Evolutionary conservation across 2,329 filamentous ascomycete genomes (phyloP).

Genomic region (Aspergillus chevalieri): DNA sequence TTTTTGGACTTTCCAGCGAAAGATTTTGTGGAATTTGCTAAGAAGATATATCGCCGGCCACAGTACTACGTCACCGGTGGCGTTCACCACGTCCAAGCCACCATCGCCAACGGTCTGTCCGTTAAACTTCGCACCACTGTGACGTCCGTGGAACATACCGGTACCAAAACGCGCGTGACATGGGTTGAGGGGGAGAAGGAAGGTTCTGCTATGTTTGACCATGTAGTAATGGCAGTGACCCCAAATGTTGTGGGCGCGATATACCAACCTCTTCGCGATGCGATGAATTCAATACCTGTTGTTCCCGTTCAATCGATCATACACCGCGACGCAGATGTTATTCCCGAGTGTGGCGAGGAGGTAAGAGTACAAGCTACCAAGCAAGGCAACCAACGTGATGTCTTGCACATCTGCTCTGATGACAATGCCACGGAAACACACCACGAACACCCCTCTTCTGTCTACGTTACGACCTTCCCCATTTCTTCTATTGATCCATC

Average conservation of each 20-base stretch:
- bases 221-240: conserved; percentile 50
- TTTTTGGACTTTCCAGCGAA: conserved; percentile 16
- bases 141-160: conserved; percentile 4
- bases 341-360: conserved; percentile 2
- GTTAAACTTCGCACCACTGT: conserved; percentile 9
- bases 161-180: conserved; percentile 5
- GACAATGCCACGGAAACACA: conserved; percentile 45
- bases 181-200: conserved; percentile 10
- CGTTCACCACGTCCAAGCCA: conserved; percentile 12
- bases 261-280: conserved; percentile 36
- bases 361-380: conserved; percentile 2
- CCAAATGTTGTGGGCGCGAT: conserved; percentile 47
- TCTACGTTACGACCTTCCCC: conserved; percentile 50
- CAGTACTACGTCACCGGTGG: conserved; percentile 16
- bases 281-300: conserved; percentile 36
- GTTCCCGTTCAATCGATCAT: conserved; percentile 46
- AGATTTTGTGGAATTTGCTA: conserved; percentile 16
- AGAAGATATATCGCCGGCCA: conserved; percentile 13
- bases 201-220: conserved; percentile 41
- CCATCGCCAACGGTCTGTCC: conserved; percentile 5
- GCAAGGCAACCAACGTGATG: conserved; percentile 17
- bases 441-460: conserved; percentile 47
- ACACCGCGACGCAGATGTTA: conserved; percentile 21
- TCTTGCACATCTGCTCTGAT: conserved; percentile 26
- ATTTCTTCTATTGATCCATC: conserved; percentile 34